A percentile compares a stretch with the other conserved stretches of the same genome.
phyloP scores from a whole-genome alignment of 2,329 filamentous ascomycete genomes.

The Fusarium stilboides region DNA sequence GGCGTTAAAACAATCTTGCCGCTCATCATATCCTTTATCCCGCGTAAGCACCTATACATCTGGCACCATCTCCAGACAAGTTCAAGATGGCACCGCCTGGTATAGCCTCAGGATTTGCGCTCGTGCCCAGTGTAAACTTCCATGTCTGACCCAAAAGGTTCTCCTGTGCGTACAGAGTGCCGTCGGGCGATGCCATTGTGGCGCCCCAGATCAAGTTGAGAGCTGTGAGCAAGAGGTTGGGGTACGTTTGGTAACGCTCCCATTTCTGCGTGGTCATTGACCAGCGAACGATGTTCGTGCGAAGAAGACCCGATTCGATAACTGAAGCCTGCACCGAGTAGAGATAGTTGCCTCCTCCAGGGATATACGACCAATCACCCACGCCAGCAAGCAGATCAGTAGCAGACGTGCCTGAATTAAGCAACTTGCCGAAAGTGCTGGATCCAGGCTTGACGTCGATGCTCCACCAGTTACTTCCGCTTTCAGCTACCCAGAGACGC shows the following conservation, averaged over 20 bases:
- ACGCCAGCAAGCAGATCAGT: not conserved
- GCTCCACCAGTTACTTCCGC: conserved; percentile 25
- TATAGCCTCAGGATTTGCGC: not conserved
- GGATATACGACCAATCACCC: conserved; percentile 38
- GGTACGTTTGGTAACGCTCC: not conserved
- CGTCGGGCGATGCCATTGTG: not conserved
- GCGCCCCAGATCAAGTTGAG: conserved; percentile 26
- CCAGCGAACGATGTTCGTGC: conserved; percentile 35
- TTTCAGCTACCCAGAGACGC: conserved; percentile 25
- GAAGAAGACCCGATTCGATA: not conserved
- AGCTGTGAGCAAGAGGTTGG: not conserved
- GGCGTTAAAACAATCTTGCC: conserved; percentile 37
- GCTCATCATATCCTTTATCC: conserved; percentile 1
- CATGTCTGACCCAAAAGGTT: conserved; percentile 10
- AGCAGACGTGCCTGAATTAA: not conserved
- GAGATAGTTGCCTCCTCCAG: conserved; percentile 34
- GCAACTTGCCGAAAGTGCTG: conserved; percentile 4
- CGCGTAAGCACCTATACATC: conserved; percentile 12
- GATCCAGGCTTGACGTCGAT: conserved; percentile 21
- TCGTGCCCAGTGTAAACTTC: conserved; percentile 16
- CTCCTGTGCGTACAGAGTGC: conserved; percentile 28
- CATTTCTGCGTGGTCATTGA: conserved; percentile 4
- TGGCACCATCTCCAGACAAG: conserved; percentile 35
- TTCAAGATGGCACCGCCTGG: conserved; percentile 15
- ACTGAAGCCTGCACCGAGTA: conserved; percentile 29